A percentile compares a stretch with the other conserved stretches of the same genome.
phyloP scores from a whole-genome alignment of 495 filamentous ascomycete genomes.

The Penicillium canariense region DNA sequence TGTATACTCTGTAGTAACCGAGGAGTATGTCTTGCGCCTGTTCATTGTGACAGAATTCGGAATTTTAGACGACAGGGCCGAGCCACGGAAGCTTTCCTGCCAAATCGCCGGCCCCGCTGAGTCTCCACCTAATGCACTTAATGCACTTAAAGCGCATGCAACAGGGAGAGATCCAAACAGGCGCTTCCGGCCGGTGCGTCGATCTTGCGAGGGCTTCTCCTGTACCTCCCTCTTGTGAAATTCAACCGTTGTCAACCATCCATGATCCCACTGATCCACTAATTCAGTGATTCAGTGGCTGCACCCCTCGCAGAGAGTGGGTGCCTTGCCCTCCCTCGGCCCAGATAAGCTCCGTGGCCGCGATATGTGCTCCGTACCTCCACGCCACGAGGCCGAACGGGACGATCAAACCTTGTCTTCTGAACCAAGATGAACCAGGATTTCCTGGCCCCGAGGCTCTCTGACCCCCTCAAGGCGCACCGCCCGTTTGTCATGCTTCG shows the following conservation, averaged over 20 bases:
- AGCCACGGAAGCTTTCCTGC: neutral
- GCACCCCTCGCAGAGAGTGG: neutral
- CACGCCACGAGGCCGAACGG: constrained; percentile 26
- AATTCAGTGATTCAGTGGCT: neutral
- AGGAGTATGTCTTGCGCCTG: neutral
- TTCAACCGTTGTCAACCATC: too few species aligned
- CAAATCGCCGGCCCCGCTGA: neutral
- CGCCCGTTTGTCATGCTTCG: neutral
- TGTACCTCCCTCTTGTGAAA: neutral
- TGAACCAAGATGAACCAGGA: constrained; percentile 6
- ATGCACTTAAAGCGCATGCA: too few species aligned
- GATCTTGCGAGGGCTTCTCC: constrained; percentile 9
- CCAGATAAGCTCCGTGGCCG: constrained; percentile 23
- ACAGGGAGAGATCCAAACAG: too few species aligned
- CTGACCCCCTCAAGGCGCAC: neutral
- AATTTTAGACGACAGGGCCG: neutral
- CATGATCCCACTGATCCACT: neutral
- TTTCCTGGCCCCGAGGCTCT: neutral
- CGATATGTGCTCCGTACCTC: constrained; percentile 11
- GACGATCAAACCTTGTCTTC: constrained; percentile 32
- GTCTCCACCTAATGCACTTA: too few species aligned
- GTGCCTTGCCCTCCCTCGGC: neutral
- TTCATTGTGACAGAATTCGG: neutral
- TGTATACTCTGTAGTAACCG: too few species aligned
- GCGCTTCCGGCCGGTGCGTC: constrained; percentile 16